Evolutionary conservation across 2,329 filamentous ascomycete species (phyloP), one percentile per base, ranked within the genome.

Genomic region (Ceratocystis cacaofunesta): DNA sequence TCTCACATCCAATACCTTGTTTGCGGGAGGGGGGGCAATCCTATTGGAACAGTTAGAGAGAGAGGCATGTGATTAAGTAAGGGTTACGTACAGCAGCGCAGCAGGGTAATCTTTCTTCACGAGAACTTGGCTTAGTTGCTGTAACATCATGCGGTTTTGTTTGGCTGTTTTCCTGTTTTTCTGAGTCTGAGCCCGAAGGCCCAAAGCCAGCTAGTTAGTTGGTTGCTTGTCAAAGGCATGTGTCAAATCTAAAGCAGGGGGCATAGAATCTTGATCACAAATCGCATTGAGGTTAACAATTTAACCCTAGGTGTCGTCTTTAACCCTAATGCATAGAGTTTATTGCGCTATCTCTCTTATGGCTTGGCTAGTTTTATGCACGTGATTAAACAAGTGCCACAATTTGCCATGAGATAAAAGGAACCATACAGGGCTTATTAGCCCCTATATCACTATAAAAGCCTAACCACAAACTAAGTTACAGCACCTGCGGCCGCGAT

Each of bases 261-360:
- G 3, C 10, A 32, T 15, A 22, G 12, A 12, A 30, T 28, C 36
- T 10, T 30, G 30, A 12, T 19, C 22, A 28, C 50, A 57, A 15
- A 2, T 3, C 46, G 15, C 22, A 22, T 10, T 57, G 52, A 10
- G 3, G 52, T 7, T 1, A 2, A 57, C n/a, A 19, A 0, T 0
- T 1, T 5, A 57, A 57, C 52, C 52, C 52, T 57, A 57, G 0
- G 0, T 17, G 0, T 8, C 4, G 1, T 3, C 1, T 5, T 0
- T 19, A 19, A 22, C n/a, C 46, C 15, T 19, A 50, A 8, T 3
- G 7, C 19, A 10, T 2, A 19, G 8, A 7, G 5, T 12, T 19
- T 6, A 19, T 19, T 50, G 19, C 22, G 3, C 46, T 7, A 19
- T 50, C 4, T 19, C 17, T 50, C 5, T 25, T 10, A 12, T 12